Conservation (phyloP, 1,284 basidiomycete species). For the Cystobasidium pallidum region DNA sequence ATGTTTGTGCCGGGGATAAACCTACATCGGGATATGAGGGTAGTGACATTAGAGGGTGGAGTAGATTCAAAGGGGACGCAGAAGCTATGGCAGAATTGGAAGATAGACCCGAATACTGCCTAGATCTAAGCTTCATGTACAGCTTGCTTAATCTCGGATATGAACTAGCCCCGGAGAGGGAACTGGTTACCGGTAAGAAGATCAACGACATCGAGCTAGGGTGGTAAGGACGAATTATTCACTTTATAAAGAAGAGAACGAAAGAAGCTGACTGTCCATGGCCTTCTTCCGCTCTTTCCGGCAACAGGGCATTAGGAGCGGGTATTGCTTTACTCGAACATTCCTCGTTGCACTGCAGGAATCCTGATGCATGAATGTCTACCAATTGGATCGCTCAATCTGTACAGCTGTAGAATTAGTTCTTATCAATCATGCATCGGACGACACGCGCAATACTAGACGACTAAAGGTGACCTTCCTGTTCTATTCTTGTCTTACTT, state of each 20-base stretch:
- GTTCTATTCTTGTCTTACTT: too few relatives aligned
- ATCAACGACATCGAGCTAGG: constrained; percentile 89
- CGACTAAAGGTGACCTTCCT: too few relatives aligned
- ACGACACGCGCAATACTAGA: too few relatives aligned
- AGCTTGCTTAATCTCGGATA: constrained; percentile 79
- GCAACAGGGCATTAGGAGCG: constrained; percentile 46
- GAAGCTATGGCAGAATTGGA: constrained; percentile 73
- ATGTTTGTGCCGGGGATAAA: constrained; percentile 70
- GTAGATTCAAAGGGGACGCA: constrained; percentile 57
- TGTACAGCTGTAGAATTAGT: constrained; percentile 3
- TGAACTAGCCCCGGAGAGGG: constrained; percentile 71
- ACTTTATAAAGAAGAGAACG: constrained; percentile 64
- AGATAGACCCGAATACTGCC: constrained; percentile 87
- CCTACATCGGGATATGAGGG: constrained; percentile 22
- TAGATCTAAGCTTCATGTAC: constrained; percentile 95
- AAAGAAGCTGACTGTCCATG: constrained; percentile 61
- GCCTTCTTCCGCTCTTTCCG: background rate
- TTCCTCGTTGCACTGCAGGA: constrained; percentile 37
- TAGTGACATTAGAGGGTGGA: constrained; percentile 46
- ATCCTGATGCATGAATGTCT: constrained; percentile 26
- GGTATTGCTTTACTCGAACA: constrained; percentile 47
- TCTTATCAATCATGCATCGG: too few relatives aligned
- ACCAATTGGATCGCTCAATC: too few relatives aligned
- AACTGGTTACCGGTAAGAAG: constrained; percentile 82
- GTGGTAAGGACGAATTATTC: constrained; percentile 83